Evolutionary conservation across 768 basidiomycete genomes (phyloP), one percentile per base, ranked within the genome.

Genomic region (Leccinum obscurum): DNA sequence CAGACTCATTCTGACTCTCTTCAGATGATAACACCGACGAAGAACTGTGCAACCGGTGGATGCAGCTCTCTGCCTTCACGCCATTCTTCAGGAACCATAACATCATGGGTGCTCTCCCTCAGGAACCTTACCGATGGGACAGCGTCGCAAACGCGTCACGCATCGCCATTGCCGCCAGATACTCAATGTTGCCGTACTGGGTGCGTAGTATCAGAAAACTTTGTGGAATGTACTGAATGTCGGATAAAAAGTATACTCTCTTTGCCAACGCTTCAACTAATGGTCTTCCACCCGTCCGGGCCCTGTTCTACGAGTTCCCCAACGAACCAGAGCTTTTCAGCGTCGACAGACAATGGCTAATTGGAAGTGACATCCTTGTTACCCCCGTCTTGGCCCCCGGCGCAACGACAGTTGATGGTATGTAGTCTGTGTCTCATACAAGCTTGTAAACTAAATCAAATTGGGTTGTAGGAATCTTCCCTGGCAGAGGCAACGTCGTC

Each of bases 71-170:
- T 3, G 91, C 90, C 1, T 93, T 93, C 70, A 81, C 81, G 24
- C 91, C 91, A 6, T 93, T 93, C 78, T 92, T 85, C 72, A 79
- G 91, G 54, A 93, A 93, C 70, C 92, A 93, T 71, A 90, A 90
- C 62, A 72, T 78, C 32, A 77, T 77, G 56, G 85, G 84, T 26
- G 87, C 88, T 5, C 77, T 90, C 30, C 75, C 85, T 20, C 92
- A 92, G 70, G 90, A 92, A 67, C 89, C 90, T 2, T 93, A 88
- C 65, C 78, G 84, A 49, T 93, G 92, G 90, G 87, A 89, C 58
- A 88, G 85, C 55, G 91, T 92, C n/a, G 88, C 88, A 1, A 80
- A 86, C 44, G 88, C 90, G 17, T 85, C 87, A 6, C 82, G 87
- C n/a, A 87, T 78, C n/a, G 90, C 89, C 8, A 90, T 93, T 64